Base-by-base conservation (phyloP, 306 rosid genomes). In the Parietaria judaica region DNA sequence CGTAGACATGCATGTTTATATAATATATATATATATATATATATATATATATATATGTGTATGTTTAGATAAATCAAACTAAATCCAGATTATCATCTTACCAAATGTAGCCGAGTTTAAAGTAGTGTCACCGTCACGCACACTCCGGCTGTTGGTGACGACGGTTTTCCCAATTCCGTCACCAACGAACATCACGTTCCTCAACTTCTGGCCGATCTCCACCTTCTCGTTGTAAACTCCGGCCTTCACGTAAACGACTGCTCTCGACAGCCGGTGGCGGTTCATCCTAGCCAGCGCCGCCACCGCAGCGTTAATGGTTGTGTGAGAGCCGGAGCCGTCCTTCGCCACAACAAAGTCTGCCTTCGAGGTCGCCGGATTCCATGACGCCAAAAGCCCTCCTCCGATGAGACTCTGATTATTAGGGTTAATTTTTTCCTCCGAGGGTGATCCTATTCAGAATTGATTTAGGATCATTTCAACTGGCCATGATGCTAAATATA, bases 111-210 rank as follows among this genome's bases (percentile, higher is more conserved):
- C 85, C 13, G 97, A 84, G 57, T 38, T 6, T 0, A 70, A n/a
- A 63, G 90, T 84, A 64, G 80, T 23, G 13, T 71, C 48, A 39
- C 85, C 90, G 50, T 63, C 76, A 12, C 11, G 65, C 38, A 71
- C 79, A 55, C 73, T 82, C 14, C 65, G 61, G 63, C 47, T 72
- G 2, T 86, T 67, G 11, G 80, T 79, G 77, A 80, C 51, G 0
- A 84, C 52, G 4, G 88, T 90, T 68, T 36, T 75, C 69, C 80
- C 88, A 4, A 81, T 81, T 61, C 94, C 97, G 68, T 84, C 97
- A 46, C 97, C 88, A 0, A 90, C 88, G 17, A 90, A 17, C 90
- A 84, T 84, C 2, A 84, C 58, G 67, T 82, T 84, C 41, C 43
- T 74, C 54, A 74, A 4, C 7, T 72, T 66, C 35, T 46, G 12